Evolutionary conservation across 2,329 filamentous ascomycete species (phyloP), one percentile per base, ranked within the genome.

Genomic region (Scedosporium apiospermum): DNA sequence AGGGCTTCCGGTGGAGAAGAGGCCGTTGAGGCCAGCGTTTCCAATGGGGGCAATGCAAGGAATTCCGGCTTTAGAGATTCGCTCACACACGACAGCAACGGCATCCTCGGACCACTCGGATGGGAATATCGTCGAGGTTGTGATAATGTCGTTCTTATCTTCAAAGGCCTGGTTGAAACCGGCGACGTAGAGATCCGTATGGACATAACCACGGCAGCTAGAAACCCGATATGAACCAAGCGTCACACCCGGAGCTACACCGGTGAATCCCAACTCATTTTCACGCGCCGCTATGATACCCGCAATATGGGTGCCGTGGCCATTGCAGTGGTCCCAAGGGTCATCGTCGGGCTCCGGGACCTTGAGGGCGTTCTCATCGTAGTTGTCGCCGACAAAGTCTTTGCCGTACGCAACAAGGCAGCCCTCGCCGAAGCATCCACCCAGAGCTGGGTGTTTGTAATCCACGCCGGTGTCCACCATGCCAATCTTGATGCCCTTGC

Each of bases 381-480:
- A 84, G 60, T 73, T 73, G 62, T 88, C 82, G n/a, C 84, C 85
- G 18, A 86, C 80, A 51, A 86, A 75, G 65, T 86, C 84, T 38
- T 75, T 75, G 21, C 86, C 86, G 64, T 79, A 81, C 3, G 77
- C 75, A 18, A 88, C 81, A 44, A 87, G 74, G 66, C 80, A 87
- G 12, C 79, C 83, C 1, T 75, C 68, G 1, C 85, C 86, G 68
- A 87, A 88, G 68, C 85, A 85, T 55, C 84, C 84, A 38, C 86
- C 86, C 0, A 89, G 78, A 30, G 83, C 83, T 1, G 84, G 82
- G 67, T 88, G 85, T 0, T 74, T 78, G 68, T 87, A 88, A 69
- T 88, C 86, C 57, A 81, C 79, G 68, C 82, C 82, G 21, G 77
- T 81, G 68, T 84, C 82, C 26, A 85, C 74, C 10, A 85, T 72